Evolutionary conservation across 2,329 filamentous ascomycete genomes (phyloP).

Genomic region (Ophiostoma ulmi): DNA sequence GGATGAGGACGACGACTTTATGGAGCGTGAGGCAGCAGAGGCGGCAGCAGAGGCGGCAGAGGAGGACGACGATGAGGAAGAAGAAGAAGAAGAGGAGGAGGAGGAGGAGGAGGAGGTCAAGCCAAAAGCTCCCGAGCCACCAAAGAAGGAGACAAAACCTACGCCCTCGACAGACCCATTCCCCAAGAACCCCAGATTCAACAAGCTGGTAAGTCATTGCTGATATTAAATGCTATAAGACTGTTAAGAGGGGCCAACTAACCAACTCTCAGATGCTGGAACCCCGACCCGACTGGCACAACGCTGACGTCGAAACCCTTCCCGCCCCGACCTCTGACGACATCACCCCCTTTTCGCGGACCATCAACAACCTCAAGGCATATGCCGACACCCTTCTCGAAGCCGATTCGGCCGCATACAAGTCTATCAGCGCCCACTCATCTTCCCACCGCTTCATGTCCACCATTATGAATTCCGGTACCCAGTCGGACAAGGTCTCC

Average conservation of each 20-base stretch:
- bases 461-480: constrained; percentile 94
- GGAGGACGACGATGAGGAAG: constrained; percentile 38
- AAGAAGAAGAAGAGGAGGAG: constrained; percentile 34
- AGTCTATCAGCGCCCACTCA: constrained; percentile 66
- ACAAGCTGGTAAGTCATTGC: constrained; percentile 39
- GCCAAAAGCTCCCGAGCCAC: constrained; percentile 33
- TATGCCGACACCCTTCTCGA: constrained; percentile 73
- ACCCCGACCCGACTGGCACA: constrained; percentile 55
- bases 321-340: constrained; percentile 44
- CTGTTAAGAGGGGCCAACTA: not conserved
- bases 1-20: constrained; percentile 36
- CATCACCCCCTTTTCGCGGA: constrained; percentile 39
- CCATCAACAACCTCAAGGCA: constrained; percentile 53
- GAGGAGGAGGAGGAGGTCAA: constrained; percentile 35
- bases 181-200: constrained; percentile 28
- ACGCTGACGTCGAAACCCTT: constrained; percentile 41
- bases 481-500: constrained; percentile 92
- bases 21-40: constrained; percentile 28
- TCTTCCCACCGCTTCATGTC: constrained; percentile 95
- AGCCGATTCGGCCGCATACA: constrained; percentile 70
- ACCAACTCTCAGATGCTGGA: constrained; percentile 45
- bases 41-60: constrained; percentile 34
- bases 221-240: not conserved
- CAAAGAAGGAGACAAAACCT: constrained; percentile 31
- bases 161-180: constrained; percentile 21